Percentiles rank a stretch among this genome's conserved stretches.
These are phyloP conservation scores for Crassisporium funariophilum DNA, from an alignment of 768 basidiomycete genomes.

Conservation along the genomic window DNA sequence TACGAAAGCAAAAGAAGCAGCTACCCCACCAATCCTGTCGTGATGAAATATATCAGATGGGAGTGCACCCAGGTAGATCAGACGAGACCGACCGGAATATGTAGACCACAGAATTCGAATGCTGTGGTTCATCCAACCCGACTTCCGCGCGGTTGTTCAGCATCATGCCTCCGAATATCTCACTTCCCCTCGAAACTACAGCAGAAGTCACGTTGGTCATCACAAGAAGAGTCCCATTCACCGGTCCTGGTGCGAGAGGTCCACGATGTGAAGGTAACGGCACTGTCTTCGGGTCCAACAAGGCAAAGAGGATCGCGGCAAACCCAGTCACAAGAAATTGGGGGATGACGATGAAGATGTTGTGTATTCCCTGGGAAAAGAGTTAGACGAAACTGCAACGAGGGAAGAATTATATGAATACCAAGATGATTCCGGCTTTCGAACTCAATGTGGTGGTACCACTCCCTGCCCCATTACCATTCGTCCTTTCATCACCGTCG, in stretches of 20 bases:
- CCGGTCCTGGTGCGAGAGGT: slow-evolving; percentile 21
- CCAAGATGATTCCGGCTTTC: slow-evolving; percentile 91
- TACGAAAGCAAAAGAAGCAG: slow-evolving; percentile 30
- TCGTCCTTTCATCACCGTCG: background rate
- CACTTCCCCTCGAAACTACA: slow-evolving; percentile 11
- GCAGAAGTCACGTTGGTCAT: slow-evolving; percentile 14
- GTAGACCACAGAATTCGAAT: slow-evolving; percentile 74
- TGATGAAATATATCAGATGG: background rate
- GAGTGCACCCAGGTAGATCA: background rate
- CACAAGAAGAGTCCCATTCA: slow-evolving; percentile 17
- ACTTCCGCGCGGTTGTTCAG: slow-evolving; percentile 6
- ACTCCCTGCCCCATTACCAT: background rate
- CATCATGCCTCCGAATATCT: slow-evolving; percentile 1
- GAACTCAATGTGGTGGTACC: slow-evolving; percentile 49
- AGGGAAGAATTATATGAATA: slow-evolving; percentile 27
- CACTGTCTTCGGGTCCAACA: slow-evolving; percentile 70
- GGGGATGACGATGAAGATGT: slow-evolving; percentile 90
- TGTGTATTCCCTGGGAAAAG: slow-evolving; percentile 81
- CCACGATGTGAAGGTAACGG: slow-evolving; percentile 38
- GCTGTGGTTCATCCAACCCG: slow-evolving; percentile 24
- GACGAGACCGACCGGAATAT: slow-evolving; percentile 67
- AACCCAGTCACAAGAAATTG: slow-evolving; percentile 92
- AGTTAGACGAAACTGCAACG: background rate
- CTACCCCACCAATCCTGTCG: slow-evolving; percentile 26
- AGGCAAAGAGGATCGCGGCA: slow-evolving; percentile 82